phyloP scores from a whole-genome alignment of 1,284 basidiomycete species.

The Ustilago nuda region DNA sequence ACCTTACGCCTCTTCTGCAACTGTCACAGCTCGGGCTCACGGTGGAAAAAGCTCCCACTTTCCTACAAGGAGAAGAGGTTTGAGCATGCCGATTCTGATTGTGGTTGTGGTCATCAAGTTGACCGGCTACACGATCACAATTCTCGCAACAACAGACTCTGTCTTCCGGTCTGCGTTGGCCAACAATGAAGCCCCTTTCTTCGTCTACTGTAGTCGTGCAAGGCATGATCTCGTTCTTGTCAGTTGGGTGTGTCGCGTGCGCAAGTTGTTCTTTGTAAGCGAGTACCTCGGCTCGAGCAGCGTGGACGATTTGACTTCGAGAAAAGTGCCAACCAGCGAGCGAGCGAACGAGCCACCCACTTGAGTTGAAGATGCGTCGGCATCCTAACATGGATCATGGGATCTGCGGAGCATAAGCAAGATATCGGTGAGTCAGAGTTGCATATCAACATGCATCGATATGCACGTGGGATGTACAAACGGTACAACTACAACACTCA shows the following conservation, averaged over 20 bases:
- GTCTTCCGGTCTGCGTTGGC: neutral
- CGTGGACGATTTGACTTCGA: slow-evolving; percentile 16
- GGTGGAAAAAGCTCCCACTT: slow-evolving; percentile 5
- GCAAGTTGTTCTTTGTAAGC: slow-evolving; percentile 6
- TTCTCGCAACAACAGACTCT: neutral
- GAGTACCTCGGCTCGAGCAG: slow-evolving; percentile 30
- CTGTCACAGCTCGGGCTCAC: slow-evolving; percentile 4
- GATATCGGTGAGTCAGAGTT: no score
- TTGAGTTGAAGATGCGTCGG: neutral
- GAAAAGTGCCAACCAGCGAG: neutral
- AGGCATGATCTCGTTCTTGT: neutral
- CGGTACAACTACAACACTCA: no score
- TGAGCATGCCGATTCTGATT: neutral
- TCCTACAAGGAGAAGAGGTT: neutral
- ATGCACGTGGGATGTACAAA: no score
- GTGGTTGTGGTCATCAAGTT: neutral
- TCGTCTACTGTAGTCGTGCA: neutral
- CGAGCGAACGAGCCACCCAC: neutral
- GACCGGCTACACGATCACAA: slow-evolving; percentile 7
- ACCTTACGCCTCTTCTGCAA: neutral
- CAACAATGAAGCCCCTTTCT: neutral
- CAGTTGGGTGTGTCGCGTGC: slow-evolving; percentile 7
- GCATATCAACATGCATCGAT: no score
- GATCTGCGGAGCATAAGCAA: no score
- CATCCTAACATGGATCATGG: neutral